Conservation (phyloP, 2,329 filamentous ascomycete species). For the Pleurostoma richardsiae region DNA sequence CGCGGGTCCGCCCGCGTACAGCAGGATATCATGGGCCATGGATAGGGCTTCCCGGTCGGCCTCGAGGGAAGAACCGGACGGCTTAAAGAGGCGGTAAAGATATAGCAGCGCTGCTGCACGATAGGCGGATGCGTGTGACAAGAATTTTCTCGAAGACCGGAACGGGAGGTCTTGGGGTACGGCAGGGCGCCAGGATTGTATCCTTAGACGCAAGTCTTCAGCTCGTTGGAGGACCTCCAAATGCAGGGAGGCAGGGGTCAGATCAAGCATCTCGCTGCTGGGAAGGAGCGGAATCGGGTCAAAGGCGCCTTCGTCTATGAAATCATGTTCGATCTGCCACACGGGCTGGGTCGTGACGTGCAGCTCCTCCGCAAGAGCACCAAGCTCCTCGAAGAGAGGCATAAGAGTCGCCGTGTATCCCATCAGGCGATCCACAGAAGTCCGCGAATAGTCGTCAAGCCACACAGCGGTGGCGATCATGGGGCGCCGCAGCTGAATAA, state of each 20-base stretch:
- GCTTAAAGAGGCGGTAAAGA: conserved; percentile 18
- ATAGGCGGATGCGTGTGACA: conserved; percentile 20
- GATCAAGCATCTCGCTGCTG: too few species aligned
- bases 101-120: conserved; percentile 18
- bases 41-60: conserved; percentile 15
- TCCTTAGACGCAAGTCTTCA: conserved; percentile 10
- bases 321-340: too few species aligned
- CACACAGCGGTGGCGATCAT: conserved; percentile 17
- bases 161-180: conserved; percentile 14
- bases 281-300: too few species aligned
- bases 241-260: not conserved
- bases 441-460: conserved; percentile 15
- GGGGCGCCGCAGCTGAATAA: conserved; percentile 15
- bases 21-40: conserved; percentile 21
- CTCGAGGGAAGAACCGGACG: conserved; percentile 11
- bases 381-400: conserved; percentile 20
- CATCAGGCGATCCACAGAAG: conserved; percentile 21
- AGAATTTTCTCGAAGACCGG: conserved; percentile 16
- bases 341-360: not conserved
- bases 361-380: conserved; percentile 20
- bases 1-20: conserved; percentile 13
- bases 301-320: too few species aligned
- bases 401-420: conserved; percentile 22
- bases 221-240: conserved; percentile 9
- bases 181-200: conserved; percentile 17